Base-by-base conservation (phyloP, 345 rosid species). In the Acer yangbiense region DNA sequence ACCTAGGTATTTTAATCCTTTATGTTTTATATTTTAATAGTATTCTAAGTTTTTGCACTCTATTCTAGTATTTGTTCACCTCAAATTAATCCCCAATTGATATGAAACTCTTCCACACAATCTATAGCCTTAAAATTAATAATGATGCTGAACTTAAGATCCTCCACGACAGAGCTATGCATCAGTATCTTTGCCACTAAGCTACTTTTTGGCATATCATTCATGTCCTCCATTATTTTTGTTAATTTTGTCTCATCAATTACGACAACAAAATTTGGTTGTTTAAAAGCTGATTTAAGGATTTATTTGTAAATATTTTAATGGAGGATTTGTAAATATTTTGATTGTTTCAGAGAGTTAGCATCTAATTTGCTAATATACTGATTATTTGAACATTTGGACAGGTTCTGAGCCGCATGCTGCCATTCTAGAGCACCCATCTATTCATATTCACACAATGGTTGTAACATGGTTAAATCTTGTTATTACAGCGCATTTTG, bases 381-480 rank as follows among this genome's bases (percentile, higher is more conserved):
- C 18, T 80, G 16, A 72, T 61, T 32, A 18, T 73, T 68, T 55
- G 10, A 55, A 70, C 72, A 66, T 44, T 35, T 78, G 79, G 69
- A 23, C 80, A 95, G 98, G 98, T 79, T 95, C 98, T 29, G 87
- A 87, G 71, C 98, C 99, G 3, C 97, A 94, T 68, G 83, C 81
- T 77, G 91, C 94, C 71, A 78, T 96, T 72, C 65, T 86, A 65
- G 88, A 89, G 77, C 91, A 92, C 25, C 86, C 78, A 54, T 96
- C 93, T 72, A 92, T 96, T 82, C 93, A 90, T 74, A 87, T 92
- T 58, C 93, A 96, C 79, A 89, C 90, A 52, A 90, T 96, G 99
- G 99, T 94, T 82, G 65, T 62, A 63, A 43, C 72, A n/a, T 66
- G 18, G n/a, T 55, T 9, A 70, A 65, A 35, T 77, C 35, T 80